Base-by-base conservation (phyloP, 2,329 filamentous ascomycete genomes). In the Claviceps sp. region DNA sequence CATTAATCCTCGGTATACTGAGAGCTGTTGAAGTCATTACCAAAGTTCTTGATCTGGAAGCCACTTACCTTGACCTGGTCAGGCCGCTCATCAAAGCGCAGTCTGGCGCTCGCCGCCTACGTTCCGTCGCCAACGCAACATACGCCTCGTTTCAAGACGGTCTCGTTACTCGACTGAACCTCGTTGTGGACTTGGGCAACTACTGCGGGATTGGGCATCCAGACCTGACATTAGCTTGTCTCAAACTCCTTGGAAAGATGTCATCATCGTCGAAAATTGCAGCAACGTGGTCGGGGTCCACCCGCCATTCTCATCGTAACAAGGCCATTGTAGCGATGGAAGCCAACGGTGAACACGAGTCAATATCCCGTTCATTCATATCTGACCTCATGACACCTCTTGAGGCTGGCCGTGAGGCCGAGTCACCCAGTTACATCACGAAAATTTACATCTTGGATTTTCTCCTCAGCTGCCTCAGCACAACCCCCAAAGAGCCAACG, bases 81-180 rank as follows among this genome's bases (percentile, higher is more conserved):
- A 81, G 86, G 50, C 88, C 90, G 2, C 68, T 88, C 11, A 74
- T 95, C 58, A 87, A 85, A 63, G 73, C 76, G 37, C 79, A 88
- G 52, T 70, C 78, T 20, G 76, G 75, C 30, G 72, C 77, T 47
- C 77, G 80, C 49, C 74, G 78, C 30, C 70, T 74, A 8, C 75
- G 30, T 34, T 34, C 78, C 4, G 83, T 93, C 22, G 78, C 84
- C 0, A 70, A 70, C 48, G 79, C 85, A 5, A 82, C 88, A 0
- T 86, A 91, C 58, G 76, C 85, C n/a, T 90, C 86, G 0, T 91
- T 98, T 60, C 91, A 97, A 63, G 94, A 98, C 62, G 89, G 88
- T 7, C 74, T 98, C 20, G 75, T 95, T 41, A 88, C 84, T 53
- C 85, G 93, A 60, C 72, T 98, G 30, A 75, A 78, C 43, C 72